phyloP scores from a whole-genome alignment of 495 filamentous ascomycete species.

The Neurospora sp. region DNA sequence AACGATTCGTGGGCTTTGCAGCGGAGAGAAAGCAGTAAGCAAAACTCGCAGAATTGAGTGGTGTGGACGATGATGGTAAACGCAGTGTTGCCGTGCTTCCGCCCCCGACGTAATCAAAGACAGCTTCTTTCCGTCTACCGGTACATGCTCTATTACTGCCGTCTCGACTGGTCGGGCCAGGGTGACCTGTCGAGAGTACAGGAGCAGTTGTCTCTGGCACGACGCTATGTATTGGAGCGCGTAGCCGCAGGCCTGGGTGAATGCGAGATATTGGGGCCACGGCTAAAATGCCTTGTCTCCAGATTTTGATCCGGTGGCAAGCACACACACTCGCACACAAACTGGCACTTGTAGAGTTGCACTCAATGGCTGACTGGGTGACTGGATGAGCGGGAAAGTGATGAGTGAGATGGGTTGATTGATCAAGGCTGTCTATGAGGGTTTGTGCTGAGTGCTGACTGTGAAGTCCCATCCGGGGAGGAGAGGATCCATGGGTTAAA shows the following conservation, averaged over 20 bases:
- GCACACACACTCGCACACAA: slow-evolving; percentile 1
- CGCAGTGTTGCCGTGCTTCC: slow-evolving; percentile 10
- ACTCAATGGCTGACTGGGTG: slow-evolving; percentile 7
- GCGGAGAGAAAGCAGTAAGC: not conserved
- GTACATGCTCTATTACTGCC: not conserved
- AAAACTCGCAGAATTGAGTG: not conserved
- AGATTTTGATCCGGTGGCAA: slow-evolving; percentile 21
- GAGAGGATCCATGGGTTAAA: not conserved
- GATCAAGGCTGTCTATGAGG: not conserved
- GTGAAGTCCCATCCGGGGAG: not conserved
- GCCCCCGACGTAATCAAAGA: slow-evolving; percentile 9
- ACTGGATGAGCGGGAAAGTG: not conserved
- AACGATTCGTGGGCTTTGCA: not conserved
- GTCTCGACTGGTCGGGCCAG: not conserved
- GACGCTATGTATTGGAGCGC: slow-evolving; percentile 13
- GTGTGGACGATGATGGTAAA: slow-evolving; percentile 1
- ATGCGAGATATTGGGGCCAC: slow-evolving; percentile 24
- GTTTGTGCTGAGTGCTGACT: not conserved
- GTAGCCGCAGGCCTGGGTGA: slow-evolving; percentile 27
- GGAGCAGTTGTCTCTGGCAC: slow-evolving; percentile 10
- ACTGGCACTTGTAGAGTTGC: not conserved
- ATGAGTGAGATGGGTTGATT: not conserved
- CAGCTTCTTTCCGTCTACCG: not conserved
- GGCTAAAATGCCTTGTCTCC: slow-evolving; percentile 24
- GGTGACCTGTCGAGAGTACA: slow-evolving; percentile 9